Evolutionary conservation across 345 rosid genomes (phyloP).

Genomic region (Geranium brycei): DNA sequence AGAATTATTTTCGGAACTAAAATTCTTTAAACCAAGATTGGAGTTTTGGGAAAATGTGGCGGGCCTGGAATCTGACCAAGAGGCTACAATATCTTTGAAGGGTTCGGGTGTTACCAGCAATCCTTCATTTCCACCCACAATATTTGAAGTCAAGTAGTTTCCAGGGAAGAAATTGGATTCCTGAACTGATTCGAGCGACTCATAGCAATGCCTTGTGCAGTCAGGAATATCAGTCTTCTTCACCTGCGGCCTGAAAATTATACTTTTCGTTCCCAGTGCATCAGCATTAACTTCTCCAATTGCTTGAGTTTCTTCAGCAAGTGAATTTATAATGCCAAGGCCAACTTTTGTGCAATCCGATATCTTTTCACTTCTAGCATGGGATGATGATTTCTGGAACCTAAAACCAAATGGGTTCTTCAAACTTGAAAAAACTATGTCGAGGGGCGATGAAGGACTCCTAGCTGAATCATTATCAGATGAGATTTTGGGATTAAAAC

Average conservation of each 20-base stretch:
- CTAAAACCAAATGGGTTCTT: constrained; percentile 36
- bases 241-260: constrained; percentile 43
- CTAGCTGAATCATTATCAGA: constrained; percentile 25
- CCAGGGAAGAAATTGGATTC: too few species aligned
- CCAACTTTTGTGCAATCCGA: constrained; percentile 45
- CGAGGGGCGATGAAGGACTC: constrained; percentile 60
- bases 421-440: constrained; percentile 35
- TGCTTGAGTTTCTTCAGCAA: constrained; percentile 17
- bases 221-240: constrained; percentile 12
- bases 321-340: constrained; percentile 39
- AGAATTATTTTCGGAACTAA: constrained; percentile 9
- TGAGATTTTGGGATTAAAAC: constrained; percentile 20
- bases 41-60: too few species aligned
- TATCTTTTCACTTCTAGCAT: constrained; percentile 18
- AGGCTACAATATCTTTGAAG: too few species aligned
- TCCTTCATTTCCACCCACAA: background rate
- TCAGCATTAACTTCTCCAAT: constrained; percentile 17
- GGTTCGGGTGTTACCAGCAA: constrained; percentile 7
- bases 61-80: too few species aligned
- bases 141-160: too few species aligned
- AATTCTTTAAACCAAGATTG: too few species aligned
- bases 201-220: background rate
- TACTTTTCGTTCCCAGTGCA: constrained; percentile 23
- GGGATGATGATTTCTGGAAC: constrained; percentile 23
- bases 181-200: too few species aligned